Conservation (phyloP, 2,329 filamentous ascomycete genomes). For the Aurifilum marmelostoma region DNA sequence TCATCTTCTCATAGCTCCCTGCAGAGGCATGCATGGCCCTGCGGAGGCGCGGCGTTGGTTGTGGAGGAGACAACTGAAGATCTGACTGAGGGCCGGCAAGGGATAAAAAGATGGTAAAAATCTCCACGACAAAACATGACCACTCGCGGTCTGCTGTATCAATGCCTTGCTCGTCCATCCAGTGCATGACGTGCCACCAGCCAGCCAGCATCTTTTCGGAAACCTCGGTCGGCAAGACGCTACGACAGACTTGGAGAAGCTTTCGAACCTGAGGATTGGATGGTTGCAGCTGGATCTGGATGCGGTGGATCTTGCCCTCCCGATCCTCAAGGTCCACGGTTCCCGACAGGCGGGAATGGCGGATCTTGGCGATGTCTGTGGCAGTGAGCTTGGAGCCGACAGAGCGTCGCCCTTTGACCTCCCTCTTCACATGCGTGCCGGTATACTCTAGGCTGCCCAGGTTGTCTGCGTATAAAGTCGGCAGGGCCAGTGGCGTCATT, state of each 20-base stretch:
- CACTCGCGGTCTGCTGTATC: conserved; percentile 63
- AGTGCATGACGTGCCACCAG: conserved; percentile 76
- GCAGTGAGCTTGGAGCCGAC: conserved; percentile 51
- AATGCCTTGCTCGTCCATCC: conserved; percentile 59
- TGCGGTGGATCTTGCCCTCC: conserved; percentile 64
- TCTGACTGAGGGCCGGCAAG: conserved; percentile 44
- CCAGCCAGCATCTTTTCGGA: conserved; percentile 66
- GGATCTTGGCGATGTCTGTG: conserved; percentile 56
- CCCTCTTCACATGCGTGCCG: conserved; percentile 55
- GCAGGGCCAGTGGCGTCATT: conserved; percentile 67
- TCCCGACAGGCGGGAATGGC: conserved; percentile 61
- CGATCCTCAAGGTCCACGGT: conserved; percentile 68
- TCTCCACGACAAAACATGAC: conserved; percentile 66
- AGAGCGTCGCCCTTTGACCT: conserved; percentile 51
- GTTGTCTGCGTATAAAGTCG: conserved; percentile 62
- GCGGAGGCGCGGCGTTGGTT: conserved; percentile 36
- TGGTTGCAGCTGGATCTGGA: conserved; percentile 70
- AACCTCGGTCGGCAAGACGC: conserved; percentile 62
- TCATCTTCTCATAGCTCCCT: conserved; percentile 44
- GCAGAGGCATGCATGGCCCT: conserved; percentile 40
- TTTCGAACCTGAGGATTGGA: conserved; percentile 63
- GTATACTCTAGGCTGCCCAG: conserved; percentile 61
- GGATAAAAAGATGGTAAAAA: conserved; percentile 67
- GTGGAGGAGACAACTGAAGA: conserved; percentile 8
- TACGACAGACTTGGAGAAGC: conserved; percentile 64